Conservation (phyloP, 495 filamentous ascomycete species). For the Friedmanniomyces endolithicus region DNA sequence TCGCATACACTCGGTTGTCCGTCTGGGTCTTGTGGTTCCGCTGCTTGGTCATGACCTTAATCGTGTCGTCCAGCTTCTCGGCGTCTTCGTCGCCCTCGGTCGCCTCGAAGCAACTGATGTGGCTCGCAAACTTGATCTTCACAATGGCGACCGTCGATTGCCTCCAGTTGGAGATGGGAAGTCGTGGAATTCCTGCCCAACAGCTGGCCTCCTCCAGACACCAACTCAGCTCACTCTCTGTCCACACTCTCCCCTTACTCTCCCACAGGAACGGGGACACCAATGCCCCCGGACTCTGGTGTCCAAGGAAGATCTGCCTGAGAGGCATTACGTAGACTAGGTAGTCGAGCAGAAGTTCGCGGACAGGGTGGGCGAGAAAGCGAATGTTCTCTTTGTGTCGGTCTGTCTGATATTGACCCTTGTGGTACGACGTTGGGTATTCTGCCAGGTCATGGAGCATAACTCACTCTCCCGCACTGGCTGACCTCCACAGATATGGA, state of each 20-base stretch:
- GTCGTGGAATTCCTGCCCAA: background rate
- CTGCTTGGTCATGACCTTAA: background rate
- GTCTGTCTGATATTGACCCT: background rate
- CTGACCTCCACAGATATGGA: too few species aligned
- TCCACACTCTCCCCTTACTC: slow-evolving; percentile 1
- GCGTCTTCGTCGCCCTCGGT: background rate
- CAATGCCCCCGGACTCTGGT: background rate
- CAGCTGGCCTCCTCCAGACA: background rate
- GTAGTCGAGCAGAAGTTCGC: background rate
- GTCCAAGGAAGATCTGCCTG: slow-evolving; percentile 1
- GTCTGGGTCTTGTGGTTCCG: slow-evolving; percentile 6
- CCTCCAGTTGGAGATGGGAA: slow-evolving; percentile 9
- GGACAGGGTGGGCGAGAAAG: background rate
- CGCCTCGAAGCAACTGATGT: slow-evolving; percentile 3
- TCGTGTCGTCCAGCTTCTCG: background rate
- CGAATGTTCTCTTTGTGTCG: background rate
- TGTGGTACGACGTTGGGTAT: background rate
- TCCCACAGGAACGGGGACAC: background rate
- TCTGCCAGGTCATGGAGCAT: background rate
- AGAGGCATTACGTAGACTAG: background rate
- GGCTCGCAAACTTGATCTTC: slow-evolving; percentile 8
- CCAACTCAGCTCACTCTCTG: background rate
- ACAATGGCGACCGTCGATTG: slow-evolving; percentile 7
- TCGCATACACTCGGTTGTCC: slow-evolving; percentile 7
- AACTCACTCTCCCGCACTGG: too few species aligned